Conservation (phyloP, 495 filamentous ascomycete species). For the Daldinia decipiens region DNA sequence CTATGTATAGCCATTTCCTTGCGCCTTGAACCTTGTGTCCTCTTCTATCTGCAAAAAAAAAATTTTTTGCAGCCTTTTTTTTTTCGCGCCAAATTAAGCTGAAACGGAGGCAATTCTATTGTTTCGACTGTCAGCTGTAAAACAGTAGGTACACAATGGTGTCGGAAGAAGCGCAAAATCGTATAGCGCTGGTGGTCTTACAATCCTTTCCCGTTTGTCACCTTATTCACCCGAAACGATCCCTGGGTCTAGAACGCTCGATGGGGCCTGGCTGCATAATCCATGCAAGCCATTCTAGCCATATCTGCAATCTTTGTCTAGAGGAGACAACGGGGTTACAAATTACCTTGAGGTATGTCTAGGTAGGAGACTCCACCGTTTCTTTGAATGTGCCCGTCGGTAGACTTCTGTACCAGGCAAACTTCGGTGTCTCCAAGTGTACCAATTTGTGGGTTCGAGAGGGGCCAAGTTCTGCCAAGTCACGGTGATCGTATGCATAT, state of each 20-base stretch:
- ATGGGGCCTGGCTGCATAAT: constrained; percentile 38
- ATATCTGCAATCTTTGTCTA: constrained; percentile 42
- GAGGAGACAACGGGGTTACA: constrained; percentile 43
- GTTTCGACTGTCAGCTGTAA: constrained; percentile 23
- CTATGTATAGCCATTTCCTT: constrained; percentile 13
- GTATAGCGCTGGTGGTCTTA: constrained; percentile 38
- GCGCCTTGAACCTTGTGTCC: constrained; percentile 25
- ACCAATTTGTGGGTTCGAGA: constrained; percentile 41
- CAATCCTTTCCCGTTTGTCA: constrained; percentile 43
- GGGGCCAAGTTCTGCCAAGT: constrained; percentile 28
- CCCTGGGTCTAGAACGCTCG: constrained; percentile 42
- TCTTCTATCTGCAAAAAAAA: constrained; percentile 17
- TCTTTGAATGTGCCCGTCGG: constrained; percentile 33
- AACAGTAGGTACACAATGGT: constrained; percentile 9
- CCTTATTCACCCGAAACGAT: constrained; percentile 46
- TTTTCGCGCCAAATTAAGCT: constrained; percentile 21
- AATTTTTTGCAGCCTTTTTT: constrained; percentile 5
- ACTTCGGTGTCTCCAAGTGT: constrained; percentile 45
- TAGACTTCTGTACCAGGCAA: constrained; percentile 43
- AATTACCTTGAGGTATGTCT: constrained; percentile 41
- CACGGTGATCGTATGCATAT: constrained; percentile 38
- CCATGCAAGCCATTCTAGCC: constrained; percentile 45
- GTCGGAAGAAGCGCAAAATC: constrained; percentile 29
- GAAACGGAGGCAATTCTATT: constrained; percentile 23
- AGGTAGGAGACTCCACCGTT: constrained; percentile 41